Evolutionary conservation across 2,329 filamentous ascomycete genomes (phyloP).

Genomic region (Lasiodiplodia hormozganensis): DNA sequence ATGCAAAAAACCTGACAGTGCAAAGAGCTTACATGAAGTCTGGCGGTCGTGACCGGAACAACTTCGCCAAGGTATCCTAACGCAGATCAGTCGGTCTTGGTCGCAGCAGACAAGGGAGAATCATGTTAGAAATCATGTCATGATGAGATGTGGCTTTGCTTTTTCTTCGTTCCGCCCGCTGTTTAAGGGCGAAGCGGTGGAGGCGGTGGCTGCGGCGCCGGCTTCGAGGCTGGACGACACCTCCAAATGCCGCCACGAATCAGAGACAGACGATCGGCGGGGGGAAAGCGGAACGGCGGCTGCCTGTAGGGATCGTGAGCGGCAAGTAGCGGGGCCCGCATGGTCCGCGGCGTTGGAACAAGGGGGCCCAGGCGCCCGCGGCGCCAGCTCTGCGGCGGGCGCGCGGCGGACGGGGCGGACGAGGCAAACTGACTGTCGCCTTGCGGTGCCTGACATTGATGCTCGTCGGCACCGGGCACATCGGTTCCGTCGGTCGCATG

Average conservation of each 20-base stretch:
- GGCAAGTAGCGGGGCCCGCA: conserved; percentile 15
- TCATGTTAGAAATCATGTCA: conserved; percentile 16
- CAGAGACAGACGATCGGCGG: conserved; percentile 14
- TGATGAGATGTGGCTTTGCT: conserved; percentile 1
- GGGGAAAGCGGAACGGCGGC: conserved; percentile 19
- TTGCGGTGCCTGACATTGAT: conserved; percentile 1
- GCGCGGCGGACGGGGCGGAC: conserved; percentile 11
- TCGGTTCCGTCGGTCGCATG: background rate
- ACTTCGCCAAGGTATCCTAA: background rate
- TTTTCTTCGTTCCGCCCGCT: background rate
- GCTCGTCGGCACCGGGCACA: background rate
- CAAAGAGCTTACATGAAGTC: background rate
- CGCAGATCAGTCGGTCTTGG: background rate
- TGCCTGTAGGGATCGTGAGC: conserved; percentile 14
- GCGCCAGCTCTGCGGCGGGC: conserved; percentile 11
- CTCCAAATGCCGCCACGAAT: conserved; percentile 8
- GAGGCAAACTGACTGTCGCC: background rate
- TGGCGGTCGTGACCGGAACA: background rate
- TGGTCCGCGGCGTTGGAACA: conserved; percentile 12
- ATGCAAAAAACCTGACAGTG: background rate
- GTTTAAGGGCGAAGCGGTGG: background rate
- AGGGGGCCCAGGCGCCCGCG: conserved; percentile 7
- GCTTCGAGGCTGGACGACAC: conserved; percentile 2
- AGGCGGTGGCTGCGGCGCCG: background rate
- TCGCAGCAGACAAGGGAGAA: background rate